Conservation (phyloP, 768 basidiomycete species). For the Amylocystis lapponica region DNA sequence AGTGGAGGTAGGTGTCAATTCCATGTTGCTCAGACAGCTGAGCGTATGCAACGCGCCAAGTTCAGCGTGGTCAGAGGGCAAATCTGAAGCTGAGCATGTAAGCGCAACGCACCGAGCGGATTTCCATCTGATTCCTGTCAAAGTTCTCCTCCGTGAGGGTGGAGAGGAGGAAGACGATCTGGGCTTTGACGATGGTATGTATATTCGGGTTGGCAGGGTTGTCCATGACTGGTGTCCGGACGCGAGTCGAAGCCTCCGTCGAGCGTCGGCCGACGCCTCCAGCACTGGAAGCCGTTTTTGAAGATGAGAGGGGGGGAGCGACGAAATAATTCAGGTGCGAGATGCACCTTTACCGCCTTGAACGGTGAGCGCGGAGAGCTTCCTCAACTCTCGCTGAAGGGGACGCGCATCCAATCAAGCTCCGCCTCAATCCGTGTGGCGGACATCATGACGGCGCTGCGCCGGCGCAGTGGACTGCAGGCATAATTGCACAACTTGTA, state of each 20-base stretch:
- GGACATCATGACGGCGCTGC: too few relatives aligned
- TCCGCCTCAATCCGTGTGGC: conserved; percentile 24
- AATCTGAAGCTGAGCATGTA: conserved; percentile 5
- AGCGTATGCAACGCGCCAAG: conserved; percentile 7
- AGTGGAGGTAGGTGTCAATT: conserved; percentile 94
- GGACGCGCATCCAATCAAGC: conserved; percentile 12
- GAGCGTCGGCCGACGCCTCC: conserved; percentile 30
- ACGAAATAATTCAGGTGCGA: conserved; percentile 12
- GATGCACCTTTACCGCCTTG: conserved; percentile 25
- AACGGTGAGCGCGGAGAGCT: conserved; percentile 20
- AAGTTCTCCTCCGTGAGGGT: conserved; percentile 97
- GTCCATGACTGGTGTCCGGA: conserved; percentile 76
- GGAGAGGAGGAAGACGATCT: conserved; percentile 95
- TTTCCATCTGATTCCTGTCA: conserved; percentile 89
- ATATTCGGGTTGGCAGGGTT: conserved; percentile 74
- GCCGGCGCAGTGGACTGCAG: too few relatives aligned
- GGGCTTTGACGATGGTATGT: conserved; percentile 90
- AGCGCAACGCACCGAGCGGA: conserved; percentile 72
- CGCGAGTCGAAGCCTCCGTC: conserved; percentile 30
- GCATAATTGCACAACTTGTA: too few relatives aligned
- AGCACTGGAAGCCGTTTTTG: conserved; percentile 33
- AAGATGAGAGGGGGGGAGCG: conserved; percentile 13
- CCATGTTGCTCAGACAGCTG: conserved; percentile 97
- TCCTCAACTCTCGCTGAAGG: conserved; percentile 7
- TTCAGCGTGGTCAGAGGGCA: neutral